phyloP scores from a whole-genome alignment of 176 grass and related monocot species.

The Zoysia japonica region DNA sequence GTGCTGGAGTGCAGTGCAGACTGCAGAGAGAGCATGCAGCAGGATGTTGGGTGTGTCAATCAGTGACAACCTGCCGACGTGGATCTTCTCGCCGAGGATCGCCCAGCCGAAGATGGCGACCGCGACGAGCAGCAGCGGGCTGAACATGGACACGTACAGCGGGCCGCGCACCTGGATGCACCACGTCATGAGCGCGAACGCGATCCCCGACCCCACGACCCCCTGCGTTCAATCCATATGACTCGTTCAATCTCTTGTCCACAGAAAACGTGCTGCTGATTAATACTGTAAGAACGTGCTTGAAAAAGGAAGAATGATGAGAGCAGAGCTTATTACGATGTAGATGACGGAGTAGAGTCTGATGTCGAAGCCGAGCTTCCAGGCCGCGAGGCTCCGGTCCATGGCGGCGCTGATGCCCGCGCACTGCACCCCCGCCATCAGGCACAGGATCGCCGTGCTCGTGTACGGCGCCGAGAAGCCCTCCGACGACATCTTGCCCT shows the following conservation, averaged over 20 bases:
- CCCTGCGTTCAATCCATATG: slow-evolving; percentile 43
- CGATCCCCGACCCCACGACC: slow-evolving; percentile 62
- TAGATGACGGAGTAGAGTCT: slow-evolving; percentile 69
- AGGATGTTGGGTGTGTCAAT: neutral
- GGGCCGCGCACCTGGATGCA: slow-evolving; percentile 79
- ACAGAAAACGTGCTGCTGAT: neutral
- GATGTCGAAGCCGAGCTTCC: slow-evolving; percentile 80
- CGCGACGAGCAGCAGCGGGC: slow-evolving; percentile 78
- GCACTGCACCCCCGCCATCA: slow-evolving; percentile 76
- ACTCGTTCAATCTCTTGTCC: neutral
- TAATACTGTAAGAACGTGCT: neutral
- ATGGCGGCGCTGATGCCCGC: slow-evolving; percentile 47
- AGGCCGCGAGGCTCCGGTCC: slow-evolving; percentile 52
- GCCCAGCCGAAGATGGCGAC: slow-evolving; percentile 82
- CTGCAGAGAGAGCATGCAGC: neutral
- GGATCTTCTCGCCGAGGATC: slow-evolving; percentile 77
- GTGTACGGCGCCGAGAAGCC: slow-evolving; percentile 78
- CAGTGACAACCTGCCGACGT: slow-evolving; percentile 56
- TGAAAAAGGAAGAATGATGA: neutral
- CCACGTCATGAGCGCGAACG: slow-evolving; percentile 76
- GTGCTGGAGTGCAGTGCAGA: neutral
- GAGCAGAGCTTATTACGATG: slow-evolving; percentile 56
- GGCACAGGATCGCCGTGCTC: slow-evolving; percentile 73
- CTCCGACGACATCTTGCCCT: slow-evolving; percentile 78
- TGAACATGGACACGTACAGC: slow-evolving; percentile 92